Base-by-base conservation (phyloP, 2,329 filamentous ascomycete species). In the Daldinia sp. region DNA sequence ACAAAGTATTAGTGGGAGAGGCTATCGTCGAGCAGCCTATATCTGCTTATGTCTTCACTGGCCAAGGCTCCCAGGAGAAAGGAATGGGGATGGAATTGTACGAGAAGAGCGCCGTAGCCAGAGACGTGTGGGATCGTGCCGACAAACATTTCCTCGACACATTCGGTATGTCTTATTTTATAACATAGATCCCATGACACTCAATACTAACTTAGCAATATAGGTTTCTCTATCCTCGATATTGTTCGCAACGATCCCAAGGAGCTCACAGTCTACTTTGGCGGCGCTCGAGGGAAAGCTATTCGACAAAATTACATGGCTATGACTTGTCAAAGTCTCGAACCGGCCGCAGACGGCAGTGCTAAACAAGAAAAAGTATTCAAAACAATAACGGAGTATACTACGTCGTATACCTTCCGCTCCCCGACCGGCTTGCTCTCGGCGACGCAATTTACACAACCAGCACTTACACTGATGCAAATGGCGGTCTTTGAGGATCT, bases 81-180 rank as follows among this genome's bases (percentile, higher is more conserved):
- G 74, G 73, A 9, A 83, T 83, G 81, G 81, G 81, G 1, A 82
- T 82, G 80, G 78, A 78, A n/a, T 70, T 83, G n/a, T 82, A 82
- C 55, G 75, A 71, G 12, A 68, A 65, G 1, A 78, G 74, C 26
- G 23, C 74, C 9, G 75, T 75, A 12, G 80, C 80, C 2, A 71
- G 71, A 39, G 65, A 63, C 4, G 70, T 81, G 4, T 82, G 81
- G 81, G 81, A 80, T 63, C 58, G 65, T 20, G 79, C 75, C 5
- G 80, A 82, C 64, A 74, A 67, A 23, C 74, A 77, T 62, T 78
- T 80, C 46, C 67, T 75, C 6, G 73, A 77, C 6, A 75, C 69
- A 18, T 68, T 70, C 68, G 79, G 80, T 77, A 66, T 74, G 61
- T 74, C 62, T 39, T 74, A 46, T 9, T 13, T 42, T 23, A 13